A percentile compares a stretch with the other conserved stretches of the same genome.
These are phyloP conservation scores for Phytophthora pini DNA, from an alignment of 352 stramenopile species.

Conservation along the genomic window DNA sequence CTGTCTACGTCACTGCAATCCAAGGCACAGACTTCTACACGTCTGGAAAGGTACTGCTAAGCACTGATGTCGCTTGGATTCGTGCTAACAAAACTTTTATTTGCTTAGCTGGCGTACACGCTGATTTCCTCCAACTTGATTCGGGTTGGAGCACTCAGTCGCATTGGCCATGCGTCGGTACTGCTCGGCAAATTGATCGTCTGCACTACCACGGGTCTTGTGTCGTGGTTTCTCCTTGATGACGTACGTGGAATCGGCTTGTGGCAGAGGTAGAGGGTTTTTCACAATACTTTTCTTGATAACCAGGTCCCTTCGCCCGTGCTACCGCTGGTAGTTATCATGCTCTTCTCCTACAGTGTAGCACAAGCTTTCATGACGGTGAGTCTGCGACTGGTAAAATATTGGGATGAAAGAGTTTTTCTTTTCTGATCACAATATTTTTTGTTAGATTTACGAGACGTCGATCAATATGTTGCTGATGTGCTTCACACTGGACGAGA, in stretches of 20 bases:
- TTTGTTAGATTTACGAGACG: conserved; percentile 80
- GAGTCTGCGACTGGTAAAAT: conserved; percentile 6
- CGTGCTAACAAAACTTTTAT: neutral
- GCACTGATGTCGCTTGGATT: conserved; percentile 1
- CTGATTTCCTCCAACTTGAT: conserved; percentile 78
- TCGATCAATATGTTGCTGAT: conserved; percentile 87
- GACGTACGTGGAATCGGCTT: conserved; percentile 43
- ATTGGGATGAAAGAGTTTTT: neutral
- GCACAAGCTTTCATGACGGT: conserved; percentile 86
- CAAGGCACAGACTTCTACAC: conserved; percentile 81
- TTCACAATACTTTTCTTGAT: conserved; percentile 5
- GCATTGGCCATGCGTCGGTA: conserved; percentile 72
- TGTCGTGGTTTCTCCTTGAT: conserved; percentile 77
- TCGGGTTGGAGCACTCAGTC: conserved; percentile 66
- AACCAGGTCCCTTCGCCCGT: conserved; percentile 61
- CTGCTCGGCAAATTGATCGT: conserved; percentile 82
- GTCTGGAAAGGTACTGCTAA: conserved; percentile 63
- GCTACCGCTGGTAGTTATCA: conserved; percentile 68
- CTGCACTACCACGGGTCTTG: conserved; percentile 69
- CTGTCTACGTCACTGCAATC: conserved; percentile 81
- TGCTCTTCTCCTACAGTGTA: conserved; percentile 80
- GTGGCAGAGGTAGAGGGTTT: conserved; percentile 2
- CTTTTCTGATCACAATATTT: neutral
- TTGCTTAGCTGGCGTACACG: conserved; percentile 61
- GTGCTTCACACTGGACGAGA: conserved; percentile 88